Base-by-base conservation (phyloP, 768 basidiomycete species). In the Leccinum barrowsii region DNA sequence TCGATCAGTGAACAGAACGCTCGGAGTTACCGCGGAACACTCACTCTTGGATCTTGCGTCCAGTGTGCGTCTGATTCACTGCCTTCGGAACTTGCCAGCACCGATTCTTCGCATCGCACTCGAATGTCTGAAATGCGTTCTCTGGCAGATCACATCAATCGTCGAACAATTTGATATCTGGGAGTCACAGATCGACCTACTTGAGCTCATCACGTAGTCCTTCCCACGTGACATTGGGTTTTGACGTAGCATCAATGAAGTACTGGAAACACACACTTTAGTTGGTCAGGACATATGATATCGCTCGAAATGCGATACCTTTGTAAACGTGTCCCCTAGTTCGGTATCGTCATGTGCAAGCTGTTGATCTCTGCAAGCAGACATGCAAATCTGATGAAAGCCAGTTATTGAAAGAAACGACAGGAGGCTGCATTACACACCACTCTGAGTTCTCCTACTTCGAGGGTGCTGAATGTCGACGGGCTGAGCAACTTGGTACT, bases 331-430 rank as follows among this genome's bases (percentile, higher is more conserved):
- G 6, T 59, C 19, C 26, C 35, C 52, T 24, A 24, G 57, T 42
- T 52, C 49, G n/a, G 52, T 26, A 34, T 70, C 67, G 40, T 72
- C 71, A n/a, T 59, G 55, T 5, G 69, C 69, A n/a, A 50, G 5
- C 5, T 71, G 67, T n/a, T 46, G 47, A 13, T 73, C 69, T 10
- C 62, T 62, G 49, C 69, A 73, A 7, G 70, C 67, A 2, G 69
- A 48, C 4, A 48, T 15, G 17, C 47, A 48, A 17, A 48, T 48
- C 47, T 48, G 22, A 21, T 19, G 10, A 19, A 11, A n/a, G 2
- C n/a, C 2, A 19, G 55, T 2, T 24, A 48, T 22, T 21, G 6
- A 17, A n/a, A 49, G 30, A 30, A 4, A 48, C 8, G 22, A 21
- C 13, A 7, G 15, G 47, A 52, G 8, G 30, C 6, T 26, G 17